A percentile compares a stretch with the other conserved stretches of the same genome.
These are phyloP conservation scores for Phoma herbarum DNA, from an alignment of 2,329 filamentous ascomycete genomes.

Conservation along the genomic window DNA sequence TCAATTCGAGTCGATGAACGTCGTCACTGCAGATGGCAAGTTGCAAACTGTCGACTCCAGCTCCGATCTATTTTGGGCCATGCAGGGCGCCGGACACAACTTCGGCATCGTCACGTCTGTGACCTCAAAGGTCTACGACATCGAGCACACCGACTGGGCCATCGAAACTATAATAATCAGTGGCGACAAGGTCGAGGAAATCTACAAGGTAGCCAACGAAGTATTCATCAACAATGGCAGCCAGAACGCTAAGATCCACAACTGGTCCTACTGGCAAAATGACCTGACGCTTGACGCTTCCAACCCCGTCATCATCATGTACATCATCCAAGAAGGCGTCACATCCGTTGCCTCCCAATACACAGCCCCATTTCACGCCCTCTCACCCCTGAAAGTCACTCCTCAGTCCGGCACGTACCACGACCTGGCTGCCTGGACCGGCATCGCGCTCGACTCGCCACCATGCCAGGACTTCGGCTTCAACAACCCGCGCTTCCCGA, in stretches of 20 bases:
- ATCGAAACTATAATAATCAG: conserved; percentile 34
- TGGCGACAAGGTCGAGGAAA: conserved; percentile 59
- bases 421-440: conserved; percentile 36
- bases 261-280: conserved; percentile 40
- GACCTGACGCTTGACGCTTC: conserved; percentile 26
- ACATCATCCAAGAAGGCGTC: conserved; percentile 39
- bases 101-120: conserved; percentile 63
- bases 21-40: conserved; percentile 62
- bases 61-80: conserved; percentile 65
- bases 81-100: conserved; percentile 66
- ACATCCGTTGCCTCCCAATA: conserved; percentile 30
- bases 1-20: conserved; percentile 61
- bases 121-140: conserved; percentile 56
- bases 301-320: conserved; percentile 33
- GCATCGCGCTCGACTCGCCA: conserved; percentile 35
- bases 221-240: conserved; percentile 55
- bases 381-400: conserved; percentile 24
- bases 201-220: conserved; percentile 60
- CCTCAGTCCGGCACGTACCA: conserved; percentile 32
- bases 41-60: conserved; percentile 50
- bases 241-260: conserved; percentile 51
- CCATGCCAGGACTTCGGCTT: conserved; percentile 40
- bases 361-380: conserved; percentile 32
- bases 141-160: conserved; percentile 32
- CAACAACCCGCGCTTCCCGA: conserved; percentile 37